Percentiles rank a stretch among this genome's conserved stretches.
Conservation (phyloP, 2,329 filamentous ascomycete species). For the Tolypocladium endophyticum region DNA sequence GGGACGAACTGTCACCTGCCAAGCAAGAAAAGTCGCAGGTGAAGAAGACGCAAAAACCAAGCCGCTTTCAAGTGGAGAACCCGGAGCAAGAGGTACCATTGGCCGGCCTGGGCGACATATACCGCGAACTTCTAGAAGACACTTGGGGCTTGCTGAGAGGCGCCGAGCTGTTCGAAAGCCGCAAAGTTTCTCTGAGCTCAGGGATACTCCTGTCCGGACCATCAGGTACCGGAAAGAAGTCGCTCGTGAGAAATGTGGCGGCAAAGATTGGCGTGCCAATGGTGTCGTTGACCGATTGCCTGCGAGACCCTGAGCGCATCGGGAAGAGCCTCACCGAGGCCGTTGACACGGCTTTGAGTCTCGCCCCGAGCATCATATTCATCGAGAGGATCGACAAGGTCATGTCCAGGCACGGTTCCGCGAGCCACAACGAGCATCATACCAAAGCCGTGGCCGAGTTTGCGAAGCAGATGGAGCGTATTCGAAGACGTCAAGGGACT, state of each 20-base stretch:
- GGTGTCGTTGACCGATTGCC: conserved; percentile 38
- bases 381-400: conserved; percentile 80
- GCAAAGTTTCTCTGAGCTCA: conserved; percentile 6
- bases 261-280: conserved; percentile 64
- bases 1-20: neutral
- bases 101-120: conserved; percentile 18
- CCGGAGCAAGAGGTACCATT: conserved; percentile 10
- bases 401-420: conserved; percentile 71
- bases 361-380: conserved; percentile 83
- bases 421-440: conserved; percentile 78
- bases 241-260: conserved; percentile 64
- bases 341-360: conserved; percentile 67
- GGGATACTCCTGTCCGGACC: conserved; percentile 72
- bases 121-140: conserved; percentile 10
- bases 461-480: conserved; percentile 74
- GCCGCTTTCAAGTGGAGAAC: conserved; percentile 19
- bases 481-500: conserved; percentile 58
- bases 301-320: conserved; percentile 27
- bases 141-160: conserved; percentile 8
- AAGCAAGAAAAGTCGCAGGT: conserved; percentile 15
- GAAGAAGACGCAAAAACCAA: conserved; percentile 20
- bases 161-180: conserved; percentile 9
- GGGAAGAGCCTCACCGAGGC: conserved; percentile 28
- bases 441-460: conserved; percentile 78
- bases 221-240: conserved; percentile 70